Conservation (phyloP, 2,329 filamentous ascomycete genomes). For the Lecanosticta acicola region DNA sequence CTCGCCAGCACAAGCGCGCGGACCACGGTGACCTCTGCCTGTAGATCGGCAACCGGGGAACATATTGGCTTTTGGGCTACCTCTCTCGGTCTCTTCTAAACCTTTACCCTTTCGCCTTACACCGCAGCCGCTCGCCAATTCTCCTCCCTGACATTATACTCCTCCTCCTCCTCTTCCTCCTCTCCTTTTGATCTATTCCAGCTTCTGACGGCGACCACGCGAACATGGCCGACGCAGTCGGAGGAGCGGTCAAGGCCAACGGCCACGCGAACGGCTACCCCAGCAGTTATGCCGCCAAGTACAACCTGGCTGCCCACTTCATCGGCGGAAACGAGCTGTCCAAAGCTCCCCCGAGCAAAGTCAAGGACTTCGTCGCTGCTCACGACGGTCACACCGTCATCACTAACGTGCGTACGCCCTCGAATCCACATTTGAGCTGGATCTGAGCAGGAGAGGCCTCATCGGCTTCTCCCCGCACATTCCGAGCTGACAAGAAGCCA, state of each 20-base stretch:
- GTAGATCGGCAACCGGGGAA: background rate
- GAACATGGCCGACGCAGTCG: slow-evolving; percentile 38
- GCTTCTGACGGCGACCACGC: slow-evolving; percentile 27
- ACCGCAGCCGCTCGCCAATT: background rate
- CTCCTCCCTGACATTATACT: background rate
- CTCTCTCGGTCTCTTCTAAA: background rate
- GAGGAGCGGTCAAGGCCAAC: slow-evolving; percentile 33
- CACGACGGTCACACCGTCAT: slow-evolving; percentile 97
- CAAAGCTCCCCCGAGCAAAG: slow-evolving; percentile 73
- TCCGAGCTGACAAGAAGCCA: slow-evolving; percentile 16
- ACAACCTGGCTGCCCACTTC: slow-evolving; percentile 84
- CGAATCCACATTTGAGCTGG: background rate
- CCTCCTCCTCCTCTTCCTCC: background rate
- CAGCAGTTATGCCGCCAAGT: slow-evolving; percentile 70
- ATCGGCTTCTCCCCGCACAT: background rate
- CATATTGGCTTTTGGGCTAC: background rate
- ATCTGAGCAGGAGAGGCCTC: background rate
- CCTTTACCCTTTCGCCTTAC: no score
- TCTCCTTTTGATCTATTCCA: slow-evolving; percentile 12
- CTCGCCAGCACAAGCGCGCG: background rate
- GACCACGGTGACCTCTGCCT: background rate
- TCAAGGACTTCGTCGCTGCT: slow-evolving; percentile 91
- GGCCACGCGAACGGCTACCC: slow-evolving; percentile 47
- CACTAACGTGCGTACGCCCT: slow-evolving; percentile 69
- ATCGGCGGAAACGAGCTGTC: slow-evolving; percentile 88